A percentile compares a stretch with the other conserved stretches of the same genome.
Evolutionary conservation across 2,329 filamentous ascomycete species (phyloP).

Genomic region (Tolypocladium amazonense): DNA sequence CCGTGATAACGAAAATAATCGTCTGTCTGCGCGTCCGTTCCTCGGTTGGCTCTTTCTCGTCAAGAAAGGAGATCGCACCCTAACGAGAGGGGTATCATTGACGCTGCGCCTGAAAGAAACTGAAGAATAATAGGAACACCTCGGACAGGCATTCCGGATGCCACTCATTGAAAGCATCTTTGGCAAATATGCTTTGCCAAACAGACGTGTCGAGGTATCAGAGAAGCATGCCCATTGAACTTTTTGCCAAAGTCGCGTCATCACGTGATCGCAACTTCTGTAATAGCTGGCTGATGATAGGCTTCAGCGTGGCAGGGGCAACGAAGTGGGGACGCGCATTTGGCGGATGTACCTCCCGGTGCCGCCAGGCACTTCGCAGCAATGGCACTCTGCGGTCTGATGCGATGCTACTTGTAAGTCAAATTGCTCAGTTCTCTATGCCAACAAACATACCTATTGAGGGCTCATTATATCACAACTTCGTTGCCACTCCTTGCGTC

Average conservation of each 20-base stretch:
- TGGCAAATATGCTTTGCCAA: conserved; percentile 7
- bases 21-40: conserved; percentile 8
- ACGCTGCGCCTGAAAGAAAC: conserved; percentile 6
- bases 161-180: conserved; percentile 24
- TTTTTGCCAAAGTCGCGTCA: conserved; percentile 13
- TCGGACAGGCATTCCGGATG: conserved; percentile 21
- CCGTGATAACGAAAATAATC: conserved; percentile 18
- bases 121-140: conserved; percentile 11
- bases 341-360: too few relatives aligned
- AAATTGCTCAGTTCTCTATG: background rate
- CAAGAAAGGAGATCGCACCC: background rate
- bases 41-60: background rate
- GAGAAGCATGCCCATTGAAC: conserved; percentile 5
- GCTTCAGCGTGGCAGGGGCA: background rate
- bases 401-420: too few relatives aligned
- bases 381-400: background rate
- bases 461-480: background rate
- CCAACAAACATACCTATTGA: background rate
- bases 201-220: conserved; percentile 1
- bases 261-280: conserved; percentile 17
- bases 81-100: background rate
- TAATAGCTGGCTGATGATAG: conserved; percentile 8
- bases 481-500: too few relatives aligned
- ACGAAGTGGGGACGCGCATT: background rate
- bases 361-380: background rate